These are phyloP conservation scores for Fusarium liriodendri DNA, from an alignment of 2,329 filamentous ascomycete genomes.

Conservation along the genomic window DNA sequence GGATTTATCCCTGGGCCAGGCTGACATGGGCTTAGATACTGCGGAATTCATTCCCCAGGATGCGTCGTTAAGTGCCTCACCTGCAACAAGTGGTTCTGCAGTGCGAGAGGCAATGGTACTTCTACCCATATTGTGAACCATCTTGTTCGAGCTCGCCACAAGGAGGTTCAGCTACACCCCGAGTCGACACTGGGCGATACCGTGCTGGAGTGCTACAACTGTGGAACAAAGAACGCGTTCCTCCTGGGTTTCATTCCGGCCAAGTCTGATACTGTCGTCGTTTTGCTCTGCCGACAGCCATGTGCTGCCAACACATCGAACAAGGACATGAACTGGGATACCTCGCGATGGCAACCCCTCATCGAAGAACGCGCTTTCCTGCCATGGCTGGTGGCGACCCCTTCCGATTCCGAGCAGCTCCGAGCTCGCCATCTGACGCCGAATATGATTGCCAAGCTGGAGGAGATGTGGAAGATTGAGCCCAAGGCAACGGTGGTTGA, in stretches of 20 bases:
- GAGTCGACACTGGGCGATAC: conserved; percentile 94
- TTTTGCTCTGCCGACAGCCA: conserved; percentile 94
- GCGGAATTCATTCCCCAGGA: conserved; percentile 94
- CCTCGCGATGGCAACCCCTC: conserved; percentile 95
- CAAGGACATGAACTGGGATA: conserved; percentile 99
- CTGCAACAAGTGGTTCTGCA: conserved; percentile 99
- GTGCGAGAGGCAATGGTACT: conserved; percentile 93
- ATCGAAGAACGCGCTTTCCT: conserved; percentile 97
- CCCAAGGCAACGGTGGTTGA: conserved; percentile 88
- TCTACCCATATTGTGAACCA: conserved; percentile 99
- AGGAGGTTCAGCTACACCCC: conserved; percentile 97
- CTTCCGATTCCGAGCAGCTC: conserved; percentile 94
- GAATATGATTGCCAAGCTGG: conserved; percentile 94
- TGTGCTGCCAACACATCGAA: conserved; percentile 94
- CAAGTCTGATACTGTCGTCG: conserved; percentile 98
- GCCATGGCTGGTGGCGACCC: conserved; percentile 89
- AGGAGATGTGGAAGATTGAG: conserved; percentile 99
- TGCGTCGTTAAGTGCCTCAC: conserved; percentile 96
- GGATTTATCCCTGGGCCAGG: conserved; percentile 5
- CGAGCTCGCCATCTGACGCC: conserved; percentile 92
- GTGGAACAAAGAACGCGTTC: conserved; percentile 99
- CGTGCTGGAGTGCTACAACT: conserved; percentile 98
- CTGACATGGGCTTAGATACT: conserved; percentile 73
- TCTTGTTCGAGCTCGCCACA: conserved; percentile 95
- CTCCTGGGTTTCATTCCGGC: conserved; percentile 97